These are phyloP conservation scores for Lachancea nothofagi DNA, from an alignment of 805 yeast species.

Conservation along the genomic window DNA sequence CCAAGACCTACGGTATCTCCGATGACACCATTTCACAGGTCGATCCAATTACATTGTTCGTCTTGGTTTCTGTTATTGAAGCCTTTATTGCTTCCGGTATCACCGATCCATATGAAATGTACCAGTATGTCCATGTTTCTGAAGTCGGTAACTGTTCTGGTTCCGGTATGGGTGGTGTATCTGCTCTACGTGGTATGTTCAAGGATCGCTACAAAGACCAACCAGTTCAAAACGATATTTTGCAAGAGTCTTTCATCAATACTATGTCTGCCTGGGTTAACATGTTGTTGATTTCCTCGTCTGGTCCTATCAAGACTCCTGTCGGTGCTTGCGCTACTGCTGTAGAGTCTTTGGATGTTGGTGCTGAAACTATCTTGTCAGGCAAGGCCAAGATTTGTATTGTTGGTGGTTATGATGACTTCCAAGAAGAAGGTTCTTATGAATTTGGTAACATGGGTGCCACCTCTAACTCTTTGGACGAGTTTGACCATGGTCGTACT, in stretches of 20 bases:
- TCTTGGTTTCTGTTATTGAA: constrained; percentile 90
- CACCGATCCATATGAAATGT: constrained; percentile 97
- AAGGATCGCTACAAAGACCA: constrained; percentile 86
- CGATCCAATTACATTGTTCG: constrained; percentile 91
- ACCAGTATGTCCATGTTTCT: constrained; percentile 95
- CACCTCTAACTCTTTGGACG: constrained; percentile 83
- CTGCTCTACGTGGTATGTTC: constrained; percentile 96
- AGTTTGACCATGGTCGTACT: constrained; percentile 91
- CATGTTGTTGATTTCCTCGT: constrained; percentile 91
- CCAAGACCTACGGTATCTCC: constrained; percentile 87
- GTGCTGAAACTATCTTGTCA: constrained; percentile 85
- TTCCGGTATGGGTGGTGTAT: constrained; percentile 99
- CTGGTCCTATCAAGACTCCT: constrained; percentile 99
- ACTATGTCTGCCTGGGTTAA: constrained; percentile 99
- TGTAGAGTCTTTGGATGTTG: constrained; percentile 92
- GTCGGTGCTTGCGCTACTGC: constrained; percentile 99
- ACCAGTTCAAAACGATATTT: constrained; percentile 94
- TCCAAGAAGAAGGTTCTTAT: constrained; percentile 97
- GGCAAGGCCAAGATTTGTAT: constrained; percentile 95
- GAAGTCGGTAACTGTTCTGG: constrained; percentile 99
- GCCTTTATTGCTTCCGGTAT: constrained; percentile 92
- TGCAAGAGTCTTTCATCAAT: constrained; percentile 97
- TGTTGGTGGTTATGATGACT: constrained; percentile 99
- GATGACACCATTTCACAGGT: constrained; percentile 93
- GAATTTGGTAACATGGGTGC: constrained; percentile 99